phyloP scores from a whole-genome alignment of 106 monocot genomes.

The Dioscorea alata region DNA sequence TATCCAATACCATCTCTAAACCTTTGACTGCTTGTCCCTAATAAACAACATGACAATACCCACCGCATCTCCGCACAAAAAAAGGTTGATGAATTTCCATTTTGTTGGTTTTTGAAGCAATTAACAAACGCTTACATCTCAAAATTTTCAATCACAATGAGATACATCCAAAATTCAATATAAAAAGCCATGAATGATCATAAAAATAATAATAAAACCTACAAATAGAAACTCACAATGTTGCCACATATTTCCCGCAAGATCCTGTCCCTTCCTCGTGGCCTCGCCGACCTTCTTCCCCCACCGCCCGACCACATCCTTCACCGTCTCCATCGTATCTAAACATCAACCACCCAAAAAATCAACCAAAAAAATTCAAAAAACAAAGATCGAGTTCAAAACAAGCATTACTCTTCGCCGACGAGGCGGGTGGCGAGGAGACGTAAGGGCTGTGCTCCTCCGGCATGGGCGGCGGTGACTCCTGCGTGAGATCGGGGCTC shows the following conservation, averaged over 20 bases:
- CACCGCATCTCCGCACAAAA: too few relatives aligned
- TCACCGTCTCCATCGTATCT: conserved; percentile 43
- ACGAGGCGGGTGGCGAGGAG: background rate
- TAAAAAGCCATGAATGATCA: too few relatives aligned
- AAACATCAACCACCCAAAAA: background rate
- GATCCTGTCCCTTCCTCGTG: conserved; percentile 12
- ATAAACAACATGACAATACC: too few relatives aligned
- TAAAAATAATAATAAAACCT: too few relatives aligned
- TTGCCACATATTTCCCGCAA: conserved; percentile 5
- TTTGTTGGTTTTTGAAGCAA: too few relatives aligned
- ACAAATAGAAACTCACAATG: conserved; percentile 3
- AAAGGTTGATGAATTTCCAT: too few relatives aligned
- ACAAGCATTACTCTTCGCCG: background rate
- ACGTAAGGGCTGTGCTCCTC: conserved; percentile 35
- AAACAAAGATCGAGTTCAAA: background rate
- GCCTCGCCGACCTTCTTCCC: conserved; percentile 27
- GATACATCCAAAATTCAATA: too few relatives aligned
- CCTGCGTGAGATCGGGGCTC: conserved; percentile 2
- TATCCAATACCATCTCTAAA: too few relatives aligned
- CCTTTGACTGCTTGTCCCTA: too few relatives aligned
- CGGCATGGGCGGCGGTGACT: conserved; percentile 3
- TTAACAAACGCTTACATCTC: too few relatives aligned
- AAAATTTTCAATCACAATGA: too few relatives aligned
- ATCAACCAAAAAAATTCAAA: background rate
- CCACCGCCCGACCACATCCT: conserved; percentile 23